Evolutionary conservation across 2,329 filamentous ascomycete species (phyloP).

Genomic region (Aspergillus brasiliensis): DNA sequence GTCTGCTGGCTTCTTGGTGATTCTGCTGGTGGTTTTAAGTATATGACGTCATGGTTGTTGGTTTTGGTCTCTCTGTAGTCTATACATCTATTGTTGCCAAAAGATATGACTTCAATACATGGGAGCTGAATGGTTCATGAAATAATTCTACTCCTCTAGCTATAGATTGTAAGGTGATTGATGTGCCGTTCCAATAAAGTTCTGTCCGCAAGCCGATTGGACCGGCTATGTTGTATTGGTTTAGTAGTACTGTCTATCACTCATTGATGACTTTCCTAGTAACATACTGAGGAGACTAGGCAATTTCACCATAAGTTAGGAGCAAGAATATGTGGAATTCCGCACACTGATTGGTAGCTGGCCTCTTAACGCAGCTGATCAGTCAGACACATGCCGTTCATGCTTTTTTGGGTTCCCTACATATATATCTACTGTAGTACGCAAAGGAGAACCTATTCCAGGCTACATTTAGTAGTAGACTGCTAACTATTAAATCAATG

Average conservation of each 20-base stretch:
- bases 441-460: too few species aligned
- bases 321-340: too few species aligned
- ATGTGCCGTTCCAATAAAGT: neutral
- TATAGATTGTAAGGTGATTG: neutral
- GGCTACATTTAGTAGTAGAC: neutral
- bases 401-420: too few species aligned
- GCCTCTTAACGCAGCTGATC: too few species aligned
- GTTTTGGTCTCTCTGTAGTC: neutral
- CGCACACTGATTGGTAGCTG: too few species aligned
- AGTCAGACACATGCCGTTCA: too few species aligned
- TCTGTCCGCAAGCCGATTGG: neutral
- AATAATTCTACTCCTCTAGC: neutral
- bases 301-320: neutral
- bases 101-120: neutral
- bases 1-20: neutral
- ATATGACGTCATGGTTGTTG: constrained; percentile 4
- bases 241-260: neutral
- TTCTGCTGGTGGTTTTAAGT: too few species aligned
- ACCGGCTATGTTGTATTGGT: neutral
- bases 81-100: neutral
- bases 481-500: too few species aligned
- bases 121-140: neutral
- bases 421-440: too few species aligned
- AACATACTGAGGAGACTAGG: neutral
- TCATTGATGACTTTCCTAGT: neutral